Base-by-base conservation (phyloP, 2,329 filamentous ascomycete genomes). In the Furcasterigmium furcatum region DNA sequence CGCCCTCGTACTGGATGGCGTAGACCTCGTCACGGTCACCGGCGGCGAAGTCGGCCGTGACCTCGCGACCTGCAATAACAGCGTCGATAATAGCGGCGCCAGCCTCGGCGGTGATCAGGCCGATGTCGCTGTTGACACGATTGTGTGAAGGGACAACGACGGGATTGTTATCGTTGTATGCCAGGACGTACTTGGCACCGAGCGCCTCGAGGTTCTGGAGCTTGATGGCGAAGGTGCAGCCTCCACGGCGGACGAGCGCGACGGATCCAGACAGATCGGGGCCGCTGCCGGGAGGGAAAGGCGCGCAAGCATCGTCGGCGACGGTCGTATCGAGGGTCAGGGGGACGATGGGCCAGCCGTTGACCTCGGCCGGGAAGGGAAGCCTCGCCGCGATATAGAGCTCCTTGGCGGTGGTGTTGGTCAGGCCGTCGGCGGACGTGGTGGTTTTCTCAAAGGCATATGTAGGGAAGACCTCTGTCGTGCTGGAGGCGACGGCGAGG, bases 171-270 rank as follows among this genome's bases (percentile, higher is more conserved):
- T 50, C 65, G 51, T 67, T 67, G 51, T 70, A 71, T 50, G 70
- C 63, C 46, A 72, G 55, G 29, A 71, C 59, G 24, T 70, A 68
- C 38, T 65, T 61, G 7, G 64, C 68, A 24, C 68, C 69, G 32
- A 62, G 64, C 4, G 61, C 61, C 19, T 60, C 62, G 4, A 65
- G 60, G 43, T 70, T 69, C 2, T 55, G 52, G 35, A 63, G 62
- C 51, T 72, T 67, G 25, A 55, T 48, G 12, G 58, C 56, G 24
- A 65, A 64, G 12, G 60, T 61, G 51, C 66, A 70, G 20, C 60
- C 4, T 60, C 67, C 69, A n/a, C 62, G 62, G 29, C 64, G 66
- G 21, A 74, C 61, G 6, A 75, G 59, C 4, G 68, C 66, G 20
- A 76, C 59, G 16, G 64, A 61, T 5, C 58, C 55, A 6, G 66